Evolutionary conservation across 2,329 filamentous ascomycete genomes (phyloP), one percentile per base, ranked within the genome.

Genomic region (Fusarium verrucosum): DNA sequence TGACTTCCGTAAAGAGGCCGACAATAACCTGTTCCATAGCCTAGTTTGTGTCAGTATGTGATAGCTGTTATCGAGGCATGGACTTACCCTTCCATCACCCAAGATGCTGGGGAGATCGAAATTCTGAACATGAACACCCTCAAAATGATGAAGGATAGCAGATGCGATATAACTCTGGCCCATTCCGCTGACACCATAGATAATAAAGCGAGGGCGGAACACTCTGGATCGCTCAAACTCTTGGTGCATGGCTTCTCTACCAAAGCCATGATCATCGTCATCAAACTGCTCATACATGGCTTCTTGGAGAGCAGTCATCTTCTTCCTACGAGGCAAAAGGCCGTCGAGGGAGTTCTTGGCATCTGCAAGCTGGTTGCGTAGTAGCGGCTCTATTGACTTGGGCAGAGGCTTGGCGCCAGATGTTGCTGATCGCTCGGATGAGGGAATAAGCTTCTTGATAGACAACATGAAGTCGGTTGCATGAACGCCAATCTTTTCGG

Each of bases 381-480:
- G 83, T 7, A 99, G 81, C 16, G 95, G 94, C 72, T 94, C 92
- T 46, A 99, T 86, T 11, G 86, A 83, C 68, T 89, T 89, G 3
- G 92, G 92, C 17, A 99, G 80, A 1, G 94, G 90, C 14, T 90
- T 86, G 49, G 94, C 94, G 13, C 90, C 92, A 13, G 94, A 94
- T 5, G 92, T 90, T 1, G 92, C 89, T 42, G 94, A 94, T 62
- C 95, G 85, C 76, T 98, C 92, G 1, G 95, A 98, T 1, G 95
- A 98, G 8, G 95, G 95, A 11, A 97, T 87, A 79, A 99, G 92
- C 78, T 96, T 96, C 80, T 97, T 96, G 74, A 97, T 89, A 1
- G 94, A 96, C 14, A 97, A 85, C 91, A 97, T 97, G 72, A 99
- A 99, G 76, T 99, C 95, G 53, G 95, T 95, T 6, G 95, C 92